Evolutionary conservation across 2,329 filamentous ascomycete species (phyloP), one percentile per base, ranked within the genome.

Genomic region (Daldinia eschscholtzii): DNA sequence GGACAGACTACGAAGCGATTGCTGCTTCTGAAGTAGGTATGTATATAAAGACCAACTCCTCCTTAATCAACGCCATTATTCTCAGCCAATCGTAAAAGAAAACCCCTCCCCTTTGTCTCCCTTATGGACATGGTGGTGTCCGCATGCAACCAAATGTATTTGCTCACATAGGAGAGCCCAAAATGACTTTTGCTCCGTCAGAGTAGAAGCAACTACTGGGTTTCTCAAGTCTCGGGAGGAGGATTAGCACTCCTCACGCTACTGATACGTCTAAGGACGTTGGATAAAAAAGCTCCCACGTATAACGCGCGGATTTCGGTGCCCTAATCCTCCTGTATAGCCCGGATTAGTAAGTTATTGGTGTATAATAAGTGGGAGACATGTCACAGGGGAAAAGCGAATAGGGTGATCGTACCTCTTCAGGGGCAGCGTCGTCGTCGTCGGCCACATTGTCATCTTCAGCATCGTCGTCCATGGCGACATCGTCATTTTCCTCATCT

Each of bases 281-380:
- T 75, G 35, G 71, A 67, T 44, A 77, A 57, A 61, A 77, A 41
- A 33, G 69, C 71, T 65, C 70, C 64, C 58, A 76, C 53, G 56
- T 68, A 72, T 64, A 63, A 62, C 59, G 70, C 62, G 48, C 28
- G 64, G 33, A 69, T 39, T 61, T 73, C 65, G 56, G 39, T 67
- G 61, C 72, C 72, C 75, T 77, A 78, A 74, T 76, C 70, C 56
- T 77, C 77, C 77, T 79, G 66, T 72, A 72, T 72, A 73, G 67
- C 70, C 67, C 65, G 70, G 73, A 75, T 79, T 70, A 79, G 76
- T 71, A 67, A 68, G 62, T 63, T 26, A 41, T 64, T 53, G 33
- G 37, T 53, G 52, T 37, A 48, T 23, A 18, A 33, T 6, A 26
- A 18, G 26, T 23, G 15, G 33, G 26, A 35, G 15, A 20, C 33